A percentile compares a stretch with the other conserved stretches of the same genome.
phyloP scores from a whole-genome alignment of 495 filamentous ascomycete genomes.

The Talaromyces borbonicus region DNA sequence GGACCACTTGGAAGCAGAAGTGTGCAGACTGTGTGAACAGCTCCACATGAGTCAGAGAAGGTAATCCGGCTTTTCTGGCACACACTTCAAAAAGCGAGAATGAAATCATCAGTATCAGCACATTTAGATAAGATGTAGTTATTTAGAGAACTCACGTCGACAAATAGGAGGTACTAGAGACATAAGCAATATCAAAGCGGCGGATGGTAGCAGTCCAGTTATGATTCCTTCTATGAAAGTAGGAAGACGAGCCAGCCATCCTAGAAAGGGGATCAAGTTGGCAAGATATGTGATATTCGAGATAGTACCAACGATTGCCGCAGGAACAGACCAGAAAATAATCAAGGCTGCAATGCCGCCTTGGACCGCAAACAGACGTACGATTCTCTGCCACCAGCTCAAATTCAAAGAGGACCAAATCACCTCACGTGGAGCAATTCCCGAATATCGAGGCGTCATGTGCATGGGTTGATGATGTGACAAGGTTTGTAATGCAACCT shows the following conservation, averaged over 20 bases:
- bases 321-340: constrained; percentile 87
- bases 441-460: constrained; percentile 75
- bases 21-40: constrained; percentile 80
- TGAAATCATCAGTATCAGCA: constrained; percentile 26
- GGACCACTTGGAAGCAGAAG: constrained; percentile 86
- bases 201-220: constrained; percentile 66
- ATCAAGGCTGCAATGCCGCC: constrained; percentile 65
- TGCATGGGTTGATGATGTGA: constrained; percentile 77
- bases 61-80: constrained; percentile 66
- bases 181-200: constrained; percentile 73
- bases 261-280: constrained; percentile 48
- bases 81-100: constrained; percentile 47
- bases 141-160: constrained; percentile 49
- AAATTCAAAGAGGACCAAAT: constrained; percentile 76
- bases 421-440: constrained; percentile 66
- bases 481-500: constrained; percentile 69
- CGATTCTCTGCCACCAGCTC: constrained; percentile 70
- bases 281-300: constrained; percentile 69
- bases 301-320: constrained; percentile 68
- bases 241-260: constrained; percentile 63
- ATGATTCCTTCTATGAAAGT: constrained; percentile 61
- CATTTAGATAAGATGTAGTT: not conserved
- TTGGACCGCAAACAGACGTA: constrained; percentile 56
- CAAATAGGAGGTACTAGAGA: constrained; percentile 77
- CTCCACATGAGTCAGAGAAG: constrained; percentile 67